Evolutionary conservation across 192 early-diverging fungal genomes (phyloP), one percentile per base, ranked within the genome.

Genomic region (Umbelopsis vinacea): DNA sequence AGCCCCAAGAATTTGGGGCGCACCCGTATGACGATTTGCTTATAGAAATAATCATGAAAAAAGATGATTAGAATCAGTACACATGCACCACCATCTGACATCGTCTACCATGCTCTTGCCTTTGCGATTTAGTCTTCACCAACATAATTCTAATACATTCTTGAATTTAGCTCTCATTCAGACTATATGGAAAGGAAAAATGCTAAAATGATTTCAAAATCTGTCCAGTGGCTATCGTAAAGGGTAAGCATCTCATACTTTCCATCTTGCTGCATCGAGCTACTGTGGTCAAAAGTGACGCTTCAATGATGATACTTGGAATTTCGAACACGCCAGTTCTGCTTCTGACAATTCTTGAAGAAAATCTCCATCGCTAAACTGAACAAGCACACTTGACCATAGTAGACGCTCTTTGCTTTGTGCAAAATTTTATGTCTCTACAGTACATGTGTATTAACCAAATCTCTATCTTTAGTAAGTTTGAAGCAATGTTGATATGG

Each of bases 261-360:
- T 11, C 6, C 6, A 43, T 43, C 40, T 43, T 43, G 8, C 11
- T 43, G 40, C 40, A 12, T 12, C 40, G 11, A 50, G 48, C 48
- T 50, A 21, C n/a, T 21, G n/a, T 50, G 15, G 48, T 50, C 14
- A 43, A 43, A 43, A 22, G 57, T 63, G 26, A 63, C 8, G 33
- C 57, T 63, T 63, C 12, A 63, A 63, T 63, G 57, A 63, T 63
- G 57, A 63, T 19, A 63, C 33, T 17, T 63, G 57, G 57, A 63
- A 63, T 63, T 63, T 37, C 57, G 57, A 63, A 63, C 57, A 63
- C 57, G 57, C 57, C 57, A 63, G 57, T 63, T 63, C 57, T 63
- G 57, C 57, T 63, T 63, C 57, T 63, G 57, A 63, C 33, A 63
- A 21, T 37, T 29, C 57, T 63, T 63, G 57, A 63, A 63, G 57